Percentiles rank a stretch among this genome's conserved stretches.
These are phyloP conservation scores for Xylaria sp. DNA, from an alignment of 2,329 filamentous ascomycete species.

Conservation along the genomic window DNA sequence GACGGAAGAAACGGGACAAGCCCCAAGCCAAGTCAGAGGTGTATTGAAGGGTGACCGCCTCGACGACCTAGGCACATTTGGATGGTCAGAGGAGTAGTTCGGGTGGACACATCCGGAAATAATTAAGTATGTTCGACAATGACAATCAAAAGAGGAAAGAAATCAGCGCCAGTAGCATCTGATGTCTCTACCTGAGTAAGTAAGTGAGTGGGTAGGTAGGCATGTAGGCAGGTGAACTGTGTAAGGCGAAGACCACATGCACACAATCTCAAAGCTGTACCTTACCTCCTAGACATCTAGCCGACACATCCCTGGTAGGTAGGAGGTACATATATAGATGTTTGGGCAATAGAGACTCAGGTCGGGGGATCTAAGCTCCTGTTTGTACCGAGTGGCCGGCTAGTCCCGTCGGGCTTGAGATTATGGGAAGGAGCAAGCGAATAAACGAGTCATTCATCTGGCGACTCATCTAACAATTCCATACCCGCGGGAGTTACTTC, in stretches of 20 bases:
- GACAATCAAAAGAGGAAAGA: conserved; percentile 7
- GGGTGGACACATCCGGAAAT: not conserved
- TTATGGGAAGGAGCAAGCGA: conserved; percentile 19
- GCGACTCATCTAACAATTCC: not conserved
- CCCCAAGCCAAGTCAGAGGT: not conserved
- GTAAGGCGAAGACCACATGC: not conserved
- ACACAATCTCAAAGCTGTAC: not conserved
- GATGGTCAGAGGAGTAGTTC: not conserved
- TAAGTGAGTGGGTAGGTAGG: not conserved
- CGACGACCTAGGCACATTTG: not conserved
- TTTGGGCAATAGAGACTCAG: not conserved
- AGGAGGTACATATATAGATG: not conserved
- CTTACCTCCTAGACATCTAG: not conserved
- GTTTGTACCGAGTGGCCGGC: not conserved
- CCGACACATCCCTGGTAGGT: not conserved
- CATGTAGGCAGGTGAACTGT: not conserved
- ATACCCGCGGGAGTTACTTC: not conserved
- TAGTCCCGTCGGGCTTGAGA: not conserved
- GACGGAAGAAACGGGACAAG: conserved; percentile 11
- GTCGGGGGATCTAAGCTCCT: not conserved
- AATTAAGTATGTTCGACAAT: conserved; percentile 3
- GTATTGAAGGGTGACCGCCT: conserved; percentile 5
- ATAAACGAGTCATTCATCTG: conserved; percentile 4
- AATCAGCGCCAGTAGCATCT: not conserved
- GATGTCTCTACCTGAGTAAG: not conserved